Evolutionary conservation across 179 eudicot genomes (phyloP).

Genomic region (Silene vulgaris): DNA sequence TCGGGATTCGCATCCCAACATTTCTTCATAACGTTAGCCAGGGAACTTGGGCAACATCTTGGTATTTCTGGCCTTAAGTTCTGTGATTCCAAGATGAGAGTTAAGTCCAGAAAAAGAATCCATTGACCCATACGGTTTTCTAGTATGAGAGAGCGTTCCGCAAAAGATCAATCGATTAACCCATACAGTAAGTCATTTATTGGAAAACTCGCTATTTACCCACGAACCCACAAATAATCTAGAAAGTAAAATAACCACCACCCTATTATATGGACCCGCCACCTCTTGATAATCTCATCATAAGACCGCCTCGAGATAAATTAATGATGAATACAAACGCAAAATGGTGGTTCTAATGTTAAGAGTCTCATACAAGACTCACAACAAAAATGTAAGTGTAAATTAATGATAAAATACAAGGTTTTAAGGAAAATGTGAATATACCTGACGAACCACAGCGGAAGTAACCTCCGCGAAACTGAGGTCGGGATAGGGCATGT

Average conservation of each 20-base stretch:
- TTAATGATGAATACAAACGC: too few relatives aligned
- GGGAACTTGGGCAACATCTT: conserved; percentile 91
- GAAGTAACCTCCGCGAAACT: conserved; percentile 98
- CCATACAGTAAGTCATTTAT: too few relatives aligned
- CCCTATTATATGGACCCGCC: background rate
- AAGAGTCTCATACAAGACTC: too few relatives aligned
- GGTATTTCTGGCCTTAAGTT: conserved; percentile 97
- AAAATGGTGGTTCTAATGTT: too few relatives aligned
- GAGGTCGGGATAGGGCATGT: conserved; percentile 98
- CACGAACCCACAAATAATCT: too few relatives aligned
- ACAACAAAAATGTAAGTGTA: too few relatives aligned
- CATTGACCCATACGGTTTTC: background rate
- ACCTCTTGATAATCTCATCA: too few relatives aligned
- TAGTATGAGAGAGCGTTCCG: too few relatives aligned
- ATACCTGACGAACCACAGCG: conserved; percentile 97
- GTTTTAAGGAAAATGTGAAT: background rate
- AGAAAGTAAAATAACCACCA: background rate
- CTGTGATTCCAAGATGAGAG: conserved; percentile 32
- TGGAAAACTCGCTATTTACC: too few relatives aligned
- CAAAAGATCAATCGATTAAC: too few relatives aligned
- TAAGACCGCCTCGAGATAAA: too few relatives aligned
- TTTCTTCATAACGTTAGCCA: conserved; percentile 89
- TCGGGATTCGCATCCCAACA: conserved; percentile 99
- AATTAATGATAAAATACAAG: background rate
- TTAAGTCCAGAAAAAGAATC: background rate